These are phyloP conservation scores for Magnaporthales sp. DNA, from an alignment of 2,329 filamentous ascomycete genomes.

Conservation along the genomic window DNA sequence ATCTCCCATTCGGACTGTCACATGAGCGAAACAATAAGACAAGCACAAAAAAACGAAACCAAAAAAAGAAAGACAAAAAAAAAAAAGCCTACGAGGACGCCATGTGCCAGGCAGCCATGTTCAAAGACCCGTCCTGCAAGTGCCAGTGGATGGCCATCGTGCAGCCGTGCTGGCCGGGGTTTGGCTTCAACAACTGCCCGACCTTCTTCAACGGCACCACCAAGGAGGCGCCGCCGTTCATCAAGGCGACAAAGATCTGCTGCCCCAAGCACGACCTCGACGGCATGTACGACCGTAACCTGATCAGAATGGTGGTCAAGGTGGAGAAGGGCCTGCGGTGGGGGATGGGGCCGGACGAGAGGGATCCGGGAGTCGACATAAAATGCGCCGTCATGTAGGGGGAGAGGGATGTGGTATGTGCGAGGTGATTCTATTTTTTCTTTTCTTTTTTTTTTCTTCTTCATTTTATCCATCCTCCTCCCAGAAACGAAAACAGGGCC, in stretches of 20 bases:
- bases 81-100: constrained; percentile 4
- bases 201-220: constrained; percentile 29
- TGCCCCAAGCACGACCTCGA: constrained; percentile 33
- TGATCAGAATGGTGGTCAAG: constrained; percentile 33
- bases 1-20: too few species aligned
- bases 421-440: too few species aligned
- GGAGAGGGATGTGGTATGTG: not conserved
- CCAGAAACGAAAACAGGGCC: too few species aligned
- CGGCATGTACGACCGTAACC: constrained; percentile 37
- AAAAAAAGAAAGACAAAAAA: not conserved
- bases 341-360: constrained; percentile 33
- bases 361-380: constrained; percentile 27
- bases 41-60: not conserved
- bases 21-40: too few species aligned
- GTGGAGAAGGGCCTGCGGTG: constrained; percentile 36
- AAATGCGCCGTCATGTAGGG: constrained; percentile 15
- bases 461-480: too few species aligned
- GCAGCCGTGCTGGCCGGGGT: constrained; percentile 36
- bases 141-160: constrained; percentile 44
- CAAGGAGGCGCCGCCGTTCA: constrained; percentile 25
- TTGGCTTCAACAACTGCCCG: constrained; percentile 41
- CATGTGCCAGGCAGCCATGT: constrained; percentile 43
- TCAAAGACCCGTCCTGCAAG: constrained; percentile 37
- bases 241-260: constrained; percentile 19
- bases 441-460: too few species aligned